phyloP scores from a whole-genome alignment of 106 monocot genomes.

The Dioscorea zingiberensis region DNA sequence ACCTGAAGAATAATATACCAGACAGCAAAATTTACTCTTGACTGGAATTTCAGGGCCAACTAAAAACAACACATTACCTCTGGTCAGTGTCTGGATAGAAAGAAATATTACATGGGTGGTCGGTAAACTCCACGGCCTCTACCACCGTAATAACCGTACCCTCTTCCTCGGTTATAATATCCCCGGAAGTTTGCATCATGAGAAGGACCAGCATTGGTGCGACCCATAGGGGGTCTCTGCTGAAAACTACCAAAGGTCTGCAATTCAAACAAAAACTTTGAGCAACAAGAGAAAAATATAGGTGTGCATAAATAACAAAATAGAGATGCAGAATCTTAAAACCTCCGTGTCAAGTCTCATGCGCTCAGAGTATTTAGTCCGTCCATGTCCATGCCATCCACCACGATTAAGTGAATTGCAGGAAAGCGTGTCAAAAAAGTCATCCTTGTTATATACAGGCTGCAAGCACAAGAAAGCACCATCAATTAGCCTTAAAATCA shows the following conservation, averaged over 20 bases:
- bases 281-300: neutral
- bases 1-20: too few species aligned
- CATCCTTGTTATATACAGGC: conserved; percentile 9
- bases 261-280: neutral
- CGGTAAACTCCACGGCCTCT: neutral
- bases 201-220: neutral
- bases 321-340: neutral
- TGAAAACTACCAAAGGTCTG: neutral
- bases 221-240: neutral
- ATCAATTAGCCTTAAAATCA: too few species aligned
- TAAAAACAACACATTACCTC: too few species aligned
- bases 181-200: neutral
- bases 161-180: neutral
- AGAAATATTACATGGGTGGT: neutral
- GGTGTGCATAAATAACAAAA: neutral
- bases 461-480: neutral
- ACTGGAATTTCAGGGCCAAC: too few species aligned
- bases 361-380: neutral
- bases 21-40: too few species aligned
- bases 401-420: neutral
- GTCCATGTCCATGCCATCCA: neutral
- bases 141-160: neutral
- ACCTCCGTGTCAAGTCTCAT: neutral
- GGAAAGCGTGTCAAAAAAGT: conserved; percentile 5
- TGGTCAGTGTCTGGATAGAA: too few species aligned